These are phyloP conservation scores for Hypholoma sublateritium DNA, from an alignment of 768 basidiomycete species.

Conservation along the genomic window DNA sequence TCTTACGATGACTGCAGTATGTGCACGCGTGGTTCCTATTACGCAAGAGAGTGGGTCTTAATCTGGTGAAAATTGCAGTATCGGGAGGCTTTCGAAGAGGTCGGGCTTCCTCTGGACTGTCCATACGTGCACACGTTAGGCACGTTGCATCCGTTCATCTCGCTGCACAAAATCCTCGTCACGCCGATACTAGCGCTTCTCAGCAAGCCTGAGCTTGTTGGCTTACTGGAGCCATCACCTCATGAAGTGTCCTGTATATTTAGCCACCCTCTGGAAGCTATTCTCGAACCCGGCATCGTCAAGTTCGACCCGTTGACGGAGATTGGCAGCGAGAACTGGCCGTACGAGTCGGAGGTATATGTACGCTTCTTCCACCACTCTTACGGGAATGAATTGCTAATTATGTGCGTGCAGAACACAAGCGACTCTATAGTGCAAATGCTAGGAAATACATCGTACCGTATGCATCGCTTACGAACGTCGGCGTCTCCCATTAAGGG, in stretches of 20 bases:
- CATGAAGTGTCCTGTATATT: conserved; percentile 82
- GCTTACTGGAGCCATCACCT: conserved; percentile 50
- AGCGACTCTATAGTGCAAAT: conserved; percentile 50
- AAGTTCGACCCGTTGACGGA: conserved; percentile 46
- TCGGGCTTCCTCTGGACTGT: conserved; percentile 59
- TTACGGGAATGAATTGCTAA: background rate
- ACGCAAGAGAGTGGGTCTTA: background rate
- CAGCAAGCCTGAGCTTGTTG: conserved; percentile 51
- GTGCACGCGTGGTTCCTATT: conserved; percentile 23
- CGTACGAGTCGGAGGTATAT: conserved; percentile 69
- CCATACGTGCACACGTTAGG: conserved; percentile 61
- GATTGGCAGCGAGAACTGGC: conserved; percentile 73
- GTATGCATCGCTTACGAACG: conserved; percentile 84
- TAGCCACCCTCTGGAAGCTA: conserved; percentile 71
- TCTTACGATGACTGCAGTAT: conserved; percentile 73
- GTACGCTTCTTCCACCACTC: conserved; percentile 41
- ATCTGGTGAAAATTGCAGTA: conserved; percentile 32
- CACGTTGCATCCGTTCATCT: conserved; percentile 64
- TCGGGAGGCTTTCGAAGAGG: conserved; percentile 87
- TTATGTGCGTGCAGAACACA: conserved; percentile 42
- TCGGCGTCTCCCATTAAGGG: conserved; percentile 82
- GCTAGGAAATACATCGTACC: conserved; percentile 55
- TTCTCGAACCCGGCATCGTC: conserved; percentile 60
- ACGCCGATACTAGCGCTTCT: conserved; percentile 78
- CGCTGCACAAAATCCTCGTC: conserved; percentile 68